Base-by-base conservation (phyloP, 768 basidiomycete genomes). In the Tylopilus balloui region DNA sequence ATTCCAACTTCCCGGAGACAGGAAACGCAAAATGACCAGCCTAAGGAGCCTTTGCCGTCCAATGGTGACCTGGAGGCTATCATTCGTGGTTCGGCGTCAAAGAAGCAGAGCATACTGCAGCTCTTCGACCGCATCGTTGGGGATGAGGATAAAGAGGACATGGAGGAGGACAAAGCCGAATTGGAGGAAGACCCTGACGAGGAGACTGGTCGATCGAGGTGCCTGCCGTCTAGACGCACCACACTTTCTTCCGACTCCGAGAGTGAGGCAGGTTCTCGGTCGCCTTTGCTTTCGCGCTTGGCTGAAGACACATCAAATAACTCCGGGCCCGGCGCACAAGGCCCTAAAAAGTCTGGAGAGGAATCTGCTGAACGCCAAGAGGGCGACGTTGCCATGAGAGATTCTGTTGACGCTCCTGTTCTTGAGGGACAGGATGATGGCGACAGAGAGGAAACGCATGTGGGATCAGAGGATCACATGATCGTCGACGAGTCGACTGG, bases 121-220 rank as follows among this genome's bases (percentile, higher is more conserved):
- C 54, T 71, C 20, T 48, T 72, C 2, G 65, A 66, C 20, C 65
- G 47, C 42, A 53, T 68, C 44, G 54, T 53, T 59, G 70, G 53
- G 12, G 40, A 62, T 10, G 61, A 64, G 3, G 65, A 59, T 29
- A 64, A 67, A 11, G 66, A 76, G 35, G 65, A 74, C 9, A 69
- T 71, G 12, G 69, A 70, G 47, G 75, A 74, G 32, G 71, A 69
- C 14, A 71, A 73, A 40, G 71, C 67, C 14, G 69, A 71, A 31
- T 69, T 71, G 14, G 70, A 73, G 19, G 76, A 75, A 23, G 73
- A 75, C 19, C 51, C 67, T 13, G 68, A 71, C 4, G 58, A 64
- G 17, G 68, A 71, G 24, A 23, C 42, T 6, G 63, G 71, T 25
- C 56, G 67, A 62, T 44, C 54, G 59, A 56, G 57, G 66, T 45